These are phyloP conservation scores for Lasiosphaeria hispida DNA, from an alignment of 495 filamentous ascomycete species.

Conservation along the genomic window DNA sequence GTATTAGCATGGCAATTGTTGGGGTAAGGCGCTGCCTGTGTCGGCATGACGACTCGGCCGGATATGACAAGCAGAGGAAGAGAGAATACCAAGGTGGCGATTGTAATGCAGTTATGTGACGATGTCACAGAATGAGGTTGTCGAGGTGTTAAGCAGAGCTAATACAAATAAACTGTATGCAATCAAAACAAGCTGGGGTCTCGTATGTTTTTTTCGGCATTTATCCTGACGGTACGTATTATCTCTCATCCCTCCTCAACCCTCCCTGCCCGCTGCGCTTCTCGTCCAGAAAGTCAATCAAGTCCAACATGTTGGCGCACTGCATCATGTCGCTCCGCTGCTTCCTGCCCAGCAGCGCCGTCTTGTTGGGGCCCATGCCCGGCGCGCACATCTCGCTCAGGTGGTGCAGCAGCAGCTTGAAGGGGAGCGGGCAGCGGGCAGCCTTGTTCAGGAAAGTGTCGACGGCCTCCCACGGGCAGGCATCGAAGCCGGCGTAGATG, in stretches of 20 bases:
- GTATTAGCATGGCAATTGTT: too few species aligned
- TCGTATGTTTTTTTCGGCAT: too few species aligned
- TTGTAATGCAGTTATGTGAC: too few species aligned
- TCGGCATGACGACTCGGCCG: too few species aligned
- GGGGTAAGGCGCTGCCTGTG: too few species aligned
- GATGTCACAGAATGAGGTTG: too few species aligned
- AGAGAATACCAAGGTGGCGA: too few species aligned
- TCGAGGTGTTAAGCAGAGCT: too few species aligned
- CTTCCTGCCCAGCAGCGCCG: constrained; percentile 48
- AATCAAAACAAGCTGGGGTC: too few species aligned
- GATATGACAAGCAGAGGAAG: too few species aligned
- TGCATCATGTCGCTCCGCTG: constrained; percentile 51
- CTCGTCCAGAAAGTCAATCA: constrained; percentile 61
- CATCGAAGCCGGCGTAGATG: constrained; percentile 53
- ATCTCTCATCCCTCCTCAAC: constrained; percentile 12
- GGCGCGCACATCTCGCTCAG: constrained; percentile 60
- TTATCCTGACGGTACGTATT: too few species aligned
- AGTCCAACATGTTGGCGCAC: constrained; percentile 52
- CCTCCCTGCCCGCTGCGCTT: constrained; percentile 1
- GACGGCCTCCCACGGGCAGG: constrained; percentile 59
- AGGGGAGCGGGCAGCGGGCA: constrained; percentile 53
- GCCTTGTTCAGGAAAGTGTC: constrained; percentile 55
- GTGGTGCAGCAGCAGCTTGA: constrained; percentile 60
- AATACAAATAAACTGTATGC: too few species aligned
- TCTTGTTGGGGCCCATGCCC: constrained; percentile 46